phyloP scores from a whole-genome alignment of 2,329 filamentous ascomycete species.

The Cadophora sp. region DNA sequence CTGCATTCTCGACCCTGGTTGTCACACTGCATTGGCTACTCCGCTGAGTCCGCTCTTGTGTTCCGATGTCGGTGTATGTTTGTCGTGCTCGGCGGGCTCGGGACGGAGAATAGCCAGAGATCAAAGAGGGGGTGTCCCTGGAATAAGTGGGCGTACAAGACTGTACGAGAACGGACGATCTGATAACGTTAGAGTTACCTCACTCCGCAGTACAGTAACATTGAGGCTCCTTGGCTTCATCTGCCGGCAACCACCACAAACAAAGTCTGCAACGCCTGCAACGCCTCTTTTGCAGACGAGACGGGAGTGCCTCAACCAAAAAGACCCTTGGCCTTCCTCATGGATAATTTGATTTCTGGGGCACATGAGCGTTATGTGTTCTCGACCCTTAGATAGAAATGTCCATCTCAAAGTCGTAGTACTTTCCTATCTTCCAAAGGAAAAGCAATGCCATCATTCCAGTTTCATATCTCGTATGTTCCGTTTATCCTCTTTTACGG shows the following conservation, averaged over 20 bases:
- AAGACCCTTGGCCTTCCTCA: too few relatives aligned
- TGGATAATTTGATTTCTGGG: too few relatives aligned
- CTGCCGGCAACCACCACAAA: background rate
- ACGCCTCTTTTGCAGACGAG: too few relatives aligned
- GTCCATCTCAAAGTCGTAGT: background rate
- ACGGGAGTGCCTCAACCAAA: too few relatives aligned
- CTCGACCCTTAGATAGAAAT: background rate
- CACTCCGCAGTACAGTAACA: too few relatives aligned
- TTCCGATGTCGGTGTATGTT: slow-evolving; percentile 2
- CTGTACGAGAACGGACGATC: background rate
- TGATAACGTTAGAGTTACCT: slow-evolving; percentile 5
- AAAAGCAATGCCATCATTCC: background rate
- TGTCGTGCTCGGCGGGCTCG: background rate
- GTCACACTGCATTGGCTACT: background rate
- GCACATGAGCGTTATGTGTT: background rate
- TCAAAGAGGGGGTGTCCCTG: background rate
- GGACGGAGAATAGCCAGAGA: background rate
- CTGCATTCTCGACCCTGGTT: background rate
- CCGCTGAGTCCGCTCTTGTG: background rate
- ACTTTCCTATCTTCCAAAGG: background rate
- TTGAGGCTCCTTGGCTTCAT: slow-evolving; percentile 12
- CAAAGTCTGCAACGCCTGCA: too few relatives aligned
- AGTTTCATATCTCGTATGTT: background rate
- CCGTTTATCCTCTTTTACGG: background rate
- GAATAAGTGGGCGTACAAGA: background rate